Evolutionary conservation across 148 eudicot species (phyloP).

Genomic region (Oxyria digyna): DNA sequence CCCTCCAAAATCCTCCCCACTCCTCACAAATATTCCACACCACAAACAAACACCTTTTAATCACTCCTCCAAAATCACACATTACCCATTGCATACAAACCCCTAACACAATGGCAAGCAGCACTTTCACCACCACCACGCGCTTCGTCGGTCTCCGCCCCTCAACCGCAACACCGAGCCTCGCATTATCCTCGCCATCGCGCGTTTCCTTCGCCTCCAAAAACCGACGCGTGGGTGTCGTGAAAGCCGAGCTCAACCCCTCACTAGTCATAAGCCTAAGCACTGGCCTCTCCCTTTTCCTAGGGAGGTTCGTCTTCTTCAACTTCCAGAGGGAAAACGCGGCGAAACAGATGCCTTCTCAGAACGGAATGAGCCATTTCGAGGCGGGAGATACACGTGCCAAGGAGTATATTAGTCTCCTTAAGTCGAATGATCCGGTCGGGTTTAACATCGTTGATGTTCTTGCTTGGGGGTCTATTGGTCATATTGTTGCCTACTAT

Average conservation of each 20-base stretch:
- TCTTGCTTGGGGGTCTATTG: constrained; percentile 90
- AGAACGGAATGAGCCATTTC: constrained; percentile 71
- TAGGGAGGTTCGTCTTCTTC: constrained; percentile 86
- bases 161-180: not conserved
- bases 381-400: constrained; percentile 79
- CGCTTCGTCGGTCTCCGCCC: not conserved
- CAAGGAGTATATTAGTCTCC: constrained; percentile 76
- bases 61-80: not conserved
- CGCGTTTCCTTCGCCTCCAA: not conserved
- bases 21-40: not conserved
- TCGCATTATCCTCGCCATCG: not conserved
- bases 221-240: not conserved
- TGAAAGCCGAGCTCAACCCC: constrained; percentile 56
- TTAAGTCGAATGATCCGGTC: constrained; percentile 79
- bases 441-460: constrained; percentile 92
- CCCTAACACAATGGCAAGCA: not conserved
- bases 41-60: not conserved
- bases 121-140: not conserved
- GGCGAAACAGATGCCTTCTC: constrained; percentile 82
- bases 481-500: constrained; percentile 85
- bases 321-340: constrained; percentile 86
- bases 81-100: not conserved
- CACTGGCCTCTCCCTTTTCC: constrained; percentile 72
- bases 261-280: constrained; percentile 71
- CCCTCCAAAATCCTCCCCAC: not conserved